Percentiles rank a stretch among this genome's conserved stretches.
Evolutionary conservation across 176 grass and related monocot species (phyloP).

Genomic region (Pharus latifolius): DNA sequence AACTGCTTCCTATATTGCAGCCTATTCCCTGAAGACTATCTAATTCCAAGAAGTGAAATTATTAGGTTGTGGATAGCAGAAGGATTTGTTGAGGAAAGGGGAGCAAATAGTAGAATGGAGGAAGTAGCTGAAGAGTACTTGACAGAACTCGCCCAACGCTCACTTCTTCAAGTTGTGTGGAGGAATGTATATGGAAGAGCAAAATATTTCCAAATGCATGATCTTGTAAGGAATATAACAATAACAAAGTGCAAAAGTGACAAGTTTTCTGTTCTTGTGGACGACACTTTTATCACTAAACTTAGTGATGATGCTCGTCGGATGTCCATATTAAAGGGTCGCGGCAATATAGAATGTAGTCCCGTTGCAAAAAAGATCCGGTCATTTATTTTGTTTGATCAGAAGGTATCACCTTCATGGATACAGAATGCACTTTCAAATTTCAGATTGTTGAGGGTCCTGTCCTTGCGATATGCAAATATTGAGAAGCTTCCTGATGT

Average conservation of each 20-base stretch:
- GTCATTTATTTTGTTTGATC: not conserved
- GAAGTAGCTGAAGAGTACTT: not conserved
- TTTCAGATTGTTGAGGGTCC: not conserved
- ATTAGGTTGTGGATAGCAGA: not conserved
- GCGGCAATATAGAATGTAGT: too few relatives aligned
- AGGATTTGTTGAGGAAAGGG: slow-evolving; percentile 4
- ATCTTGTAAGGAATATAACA: not conserved
- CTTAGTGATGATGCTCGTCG: not conserved
- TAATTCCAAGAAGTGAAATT: not conserved
- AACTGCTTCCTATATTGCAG: not conserved
- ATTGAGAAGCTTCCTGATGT: not conserved
- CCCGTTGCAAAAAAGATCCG: not conserved
- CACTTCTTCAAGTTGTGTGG: not conserved
- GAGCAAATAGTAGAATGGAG: not conserved
- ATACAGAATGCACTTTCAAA: not conserved
- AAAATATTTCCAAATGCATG: not conserved
- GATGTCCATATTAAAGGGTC: not conserved
- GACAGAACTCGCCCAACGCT: not conserved
- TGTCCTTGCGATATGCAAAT: not conserved
- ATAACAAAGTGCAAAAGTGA: not conserved
- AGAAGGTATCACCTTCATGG: not conserved
- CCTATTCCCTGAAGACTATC: not conserved
- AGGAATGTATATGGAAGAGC: not conserved
- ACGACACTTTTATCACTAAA: not conserved
- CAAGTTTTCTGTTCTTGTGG: not conserved